Evolutionary conservation across 768 basidiomycete genomes (phyloP).

Genomic region (Tricholoma terreum): DNA sequence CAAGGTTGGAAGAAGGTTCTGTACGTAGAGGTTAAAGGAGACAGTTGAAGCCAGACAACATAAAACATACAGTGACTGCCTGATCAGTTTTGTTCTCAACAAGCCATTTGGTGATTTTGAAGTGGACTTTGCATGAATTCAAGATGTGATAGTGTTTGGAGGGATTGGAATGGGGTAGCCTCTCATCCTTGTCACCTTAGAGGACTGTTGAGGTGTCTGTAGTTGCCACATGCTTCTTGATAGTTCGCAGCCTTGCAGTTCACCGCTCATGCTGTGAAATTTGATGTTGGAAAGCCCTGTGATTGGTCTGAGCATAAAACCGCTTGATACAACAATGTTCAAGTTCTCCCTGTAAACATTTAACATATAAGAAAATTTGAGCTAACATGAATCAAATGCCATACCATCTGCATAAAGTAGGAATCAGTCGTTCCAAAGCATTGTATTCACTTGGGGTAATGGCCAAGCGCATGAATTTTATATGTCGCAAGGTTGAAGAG

Average conservation of each 20-base stretch:
- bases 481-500: too few relatives aligned
- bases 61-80: not conserved
- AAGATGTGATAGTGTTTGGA: not conserved
- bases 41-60: not conserved
- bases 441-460: too few relatives aligned
- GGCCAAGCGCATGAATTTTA: too few relatives aligned
- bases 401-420: too few relatives aligned
- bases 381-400: too few relatives aligned
- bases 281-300: not conserved
- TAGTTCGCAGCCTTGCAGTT: not conserved
- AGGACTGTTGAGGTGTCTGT: not conserved
- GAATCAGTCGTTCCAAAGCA: too few relatives aligned
- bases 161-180: not conserved
- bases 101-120: not conserved
- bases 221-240: not conserved
- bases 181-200: not conserved
- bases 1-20: conserved; percentile 26
- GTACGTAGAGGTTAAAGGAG: not conserved
- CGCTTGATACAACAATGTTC: too few relatives aligned
- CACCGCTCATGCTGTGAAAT: not conserved
- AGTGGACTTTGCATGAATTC: not conserved
- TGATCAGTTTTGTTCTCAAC: not conserved
- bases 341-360: too few relatives aligned
- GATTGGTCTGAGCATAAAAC: not conserved
- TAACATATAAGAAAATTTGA: too few relatives aligned